These are phyloP conservation scores for Neodidymelliopsis sp. DNA, from an alignment of 2,329 filamentous ascomycete species.

Conservation along the genomic window DNA sequence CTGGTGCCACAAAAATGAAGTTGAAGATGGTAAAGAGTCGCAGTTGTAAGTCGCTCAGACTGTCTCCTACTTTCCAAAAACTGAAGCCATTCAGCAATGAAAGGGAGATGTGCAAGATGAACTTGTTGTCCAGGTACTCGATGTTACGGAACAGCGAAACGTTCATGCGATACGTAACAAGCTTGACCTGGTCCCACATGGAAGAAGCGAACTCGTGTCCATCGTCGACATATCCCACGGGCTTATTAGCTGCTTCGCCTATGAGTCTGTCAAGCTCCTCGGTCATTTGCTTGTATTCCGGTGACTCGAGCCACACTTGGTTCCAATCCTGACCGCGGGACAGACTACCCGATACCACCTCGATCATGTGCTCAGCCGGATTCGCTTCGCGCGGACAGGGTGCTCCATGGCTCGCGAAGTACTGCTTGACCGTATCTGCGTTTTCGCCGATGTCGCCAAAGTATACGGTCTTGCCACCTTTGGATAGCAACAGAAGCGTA, in stretches of 20 bases:
- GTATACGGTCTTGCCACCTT: slow-evolving; percentile 79
- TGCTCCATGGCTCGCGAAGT: slow-evolving; percentile 59
- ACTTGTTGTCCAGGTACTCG: slow-evolving; percentile 38
- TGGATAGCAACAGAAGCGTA: slow-evolving; percentile 74
- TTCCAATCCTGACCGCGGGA: slow-evolving; percentile 39
- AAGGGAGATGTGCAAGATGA: slow-evolving; percentile 31
- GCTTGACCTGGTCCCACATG: slow-evolving; percentile 33
- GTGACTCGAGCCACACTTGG: slow-evolving; percentile 50
- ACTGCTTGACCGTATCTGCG: slow-evolving; percentile 69
- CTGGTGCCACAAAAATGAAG: slow-evolving; percentile 53
- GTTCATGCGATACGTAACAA: slow-evolving; percentile 35
- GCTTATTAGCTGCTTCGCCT: slow-evolving; percentile 47
- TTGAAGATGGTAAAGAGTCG: slow-evolving; percentile 59
- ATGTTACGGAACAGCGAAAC: slow-evolving; percentile 33
- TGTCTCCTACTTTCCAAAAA: slow-evolving; percentile 37
- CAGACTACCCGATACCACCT: slow-evolving; percentile 63
- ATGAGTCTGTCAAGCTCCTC: slow-evolving; percentile 50
- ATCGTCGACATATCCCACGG: slow-evolving; percentile 48
- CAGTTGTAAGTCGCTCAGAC: slow-evolving; percentile 50
- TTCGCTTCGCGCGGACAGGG: slow-evolving; percentile 60
- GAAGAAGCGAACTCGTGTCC: slow-evolving; percentile 45
- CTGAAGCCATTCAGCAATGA: slow-evolving; percentile 39
- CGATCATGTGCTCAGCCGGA: slow-evolving; percentile 77
- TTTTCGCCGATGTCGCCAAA: slow-evolving; percentile 81
- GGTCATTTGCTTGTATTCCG: slow-evolving; percentile 42